phyloP scores from a whole-genome alignment of 2,329 filamentous ascomycete genomes.

The Talaromyces sp. region DNA sequence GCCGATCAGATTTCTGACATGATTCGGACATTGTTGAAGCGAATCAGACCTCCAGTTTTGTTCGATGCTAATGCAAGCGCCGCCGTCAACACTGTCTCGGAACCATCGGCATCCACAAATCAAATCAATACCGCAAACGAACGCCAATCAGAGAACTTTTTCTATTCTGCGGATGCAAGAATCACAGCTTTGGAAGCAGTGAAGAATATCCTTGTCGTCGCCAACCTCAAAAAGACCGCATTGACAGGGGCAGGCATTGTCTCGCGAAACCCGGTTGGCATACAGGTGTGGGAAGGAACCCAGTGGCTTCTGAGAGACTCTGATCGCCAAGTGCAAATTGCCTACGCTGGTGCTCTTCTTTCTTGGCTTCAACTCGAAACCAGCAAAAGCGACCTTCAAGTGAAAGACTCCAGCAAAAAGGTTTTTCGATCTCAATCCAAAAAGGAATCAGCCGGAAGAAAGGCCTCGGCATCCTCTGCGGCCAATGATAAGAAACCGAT shows the following conservation, averaged over 20 bases:
- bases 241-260: slow-evolving; percentile 56
- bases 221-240: slow-evolving; percentile 62
- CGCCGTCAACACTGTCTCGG: slow-evolving; percentile 44
- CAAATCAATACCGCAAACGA: slow-evolving; percentile 48
- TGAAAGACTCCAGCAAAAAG: slow-evolving; percentile 53
- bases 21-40: slow-evolving; percentile 72
- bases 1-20: slow-evolving; percentile 94
- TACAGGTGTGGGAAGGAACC: slow-evolving; percentile 92
- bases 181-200: slow-evolving; percentile 68
- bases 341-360: slow-evolving; percentile 76
- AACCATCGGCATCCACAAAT: slow-evolving; percentile 46
- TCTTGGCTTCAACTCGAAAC: slow-evolving; percentile 85
- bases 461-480: slow-evolving; percentile 62
- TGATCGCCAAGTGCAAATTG: slow-evolving; percentile 71
- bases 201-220: slow-evolving; percentile 75
- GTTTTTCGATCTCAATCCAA: slow-evolving; percentile 39
- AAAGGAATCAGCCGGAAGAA: slow-evolving; percentile 38
- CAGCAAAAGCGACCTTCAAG: slow-evolving; percentile 58
- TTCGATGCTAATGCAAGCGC: slow-evolving; percentile 38
- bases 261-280: slow-evolving; percentile 67
- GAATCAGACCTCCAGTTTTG: slow-evolving; percentile 62
- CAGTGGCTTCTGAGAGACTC: slow-evolving; percentile 85
- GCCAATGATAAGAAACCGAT: slow-evolving; percentile 56
- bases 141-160: slow-evolving; percentile 52
- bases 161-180: slow-evolving; percentile 58